These are phyloP conservation scores for Cladosporium phlei DNA, from an alignment of 2,329 filamentous ascomycete genomes.

Conservation along the genomic window DNA sequence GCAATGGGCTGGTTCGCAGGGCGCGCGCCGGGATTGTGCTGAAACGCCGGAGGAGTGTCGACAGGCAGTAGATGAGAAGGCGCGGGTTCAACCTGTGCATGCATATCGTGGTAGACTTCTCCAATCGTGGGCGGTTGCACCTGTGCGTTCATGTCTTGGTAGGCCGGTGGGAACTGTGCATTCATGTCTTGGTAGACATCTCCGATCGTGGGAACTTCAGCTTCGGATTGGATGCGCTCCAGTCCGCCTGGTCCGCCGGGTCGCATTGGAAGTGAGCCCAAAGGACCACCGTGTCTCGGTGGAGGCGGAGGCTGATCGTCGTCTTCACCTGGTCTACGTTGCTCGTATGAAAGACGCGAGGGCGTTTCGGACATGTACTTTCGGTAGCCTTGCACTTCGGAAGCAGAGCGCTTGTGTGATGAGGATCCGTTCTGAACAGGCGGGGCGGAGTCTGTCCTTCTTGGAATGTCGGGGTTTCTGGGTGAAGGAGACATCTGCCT, in stretches of 20 bases:
- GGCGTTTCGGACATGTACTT: slow-evolving; percentile 38
- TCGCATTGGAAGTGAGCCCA: slow-evolving; percentile 16
- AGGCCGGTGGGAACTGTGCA: slow-evolving; percentile 40
- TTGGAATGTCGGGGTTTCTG: slow-evolving; percentile 30
- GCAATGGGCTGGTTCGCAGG: slow-evolving; percentile 67
- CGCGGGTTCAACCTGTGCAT: slow-evolving; percentile 38
- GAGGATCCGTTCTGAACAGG: slow-evolving; percentile 26
- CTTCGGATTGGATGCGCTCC: slow-evolving; percentile 55
- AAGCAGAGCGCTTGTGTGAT: slow-evolving; percentile 46
- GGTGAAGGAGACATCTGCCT: slow-evolving; percentile 40
- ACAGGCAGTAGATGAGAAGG: slow-evolving; percentile 56
- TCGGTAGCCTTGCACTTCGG: slow-evolving; percentile 43
- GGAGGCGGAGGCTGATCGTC: slow-evolving; percentile 39
- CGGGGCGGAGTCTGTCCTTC: slow-evolving; percentile 43
- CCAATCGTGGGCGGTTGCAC: slow-evolving; percentile 44
- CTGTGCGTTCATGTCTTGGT: slow-evolving; percentile 4
- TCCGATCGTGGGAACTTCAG: slow-evolving; percentile 43
- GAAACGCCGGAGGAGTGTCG: slow-evolving; percentile 70
- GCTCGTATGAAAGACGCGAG: slow-evolving; percentile 37
- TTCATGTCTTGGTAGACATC: slow-evolving; percentile 35
- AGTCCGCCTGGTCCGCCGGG: slow-evolving; percentile 37
- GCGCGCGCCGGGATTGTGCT: slow-evolving; percentile 66
- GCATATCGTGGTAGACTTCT: slow-evolving; percentile 35
- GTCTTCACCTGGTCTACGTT: slow-evolving; percentile 26
- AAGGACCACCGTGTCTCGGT: slow-evolving; percentile 30